phyloP scores from a whole-genome alignment of 2,329 filamentous ascomycete genomes.

The Penicillium paneum region DNA sequence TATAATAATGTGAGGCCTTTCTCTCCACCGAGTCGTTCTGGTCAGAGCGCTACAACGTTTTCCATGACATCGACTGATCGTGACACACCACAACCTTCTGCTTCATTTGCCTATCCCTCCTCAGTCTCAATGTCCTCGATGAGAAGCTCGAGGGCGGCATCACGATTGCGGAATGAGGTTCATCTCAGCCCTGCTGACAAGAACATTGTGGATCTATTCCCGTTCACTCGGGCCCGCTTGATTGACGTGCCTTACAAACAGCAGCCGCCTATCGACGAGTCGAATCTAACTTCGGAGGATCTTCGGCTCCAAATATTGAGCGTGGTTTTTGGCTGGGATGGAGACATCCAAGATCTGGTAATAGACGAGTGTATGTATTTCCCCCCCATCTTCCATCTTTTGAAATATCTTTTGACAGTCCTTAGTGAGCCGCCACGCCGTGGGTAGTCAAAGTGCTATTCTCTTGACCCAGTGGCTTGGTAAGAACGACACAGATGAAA shows the following conservation, averaged over 20 bases:
- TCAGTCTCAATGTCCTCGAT: conserved; percentile 49
- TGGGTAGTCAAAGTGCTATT: conserved; percentile 73
- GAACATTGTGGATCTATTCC: conserved; percentile 75
- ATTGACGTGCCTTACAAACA: conserved; percentile 79
- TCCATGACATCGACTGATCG: conserved; percentile 39
- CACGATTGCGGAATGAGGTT: conserved; percentile 75
- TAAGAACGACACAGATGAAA: conserved; percentile 75
- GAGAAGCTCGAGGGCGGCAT: conserved; percentile 50
- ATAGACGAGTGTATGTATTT: conserved; percentile 66
- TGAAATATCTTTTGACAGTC: conserved; percentile 14
- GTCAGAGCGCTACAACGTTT: conserved; percentile 46
- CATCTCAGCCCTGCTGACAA: conserved; percentile 72
- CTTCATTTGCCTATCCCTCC: conserved; percentile 45
- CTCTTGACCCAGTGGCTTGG: conserved; percentile 91
- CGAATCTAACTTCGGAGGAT: conserved; percentile 67
- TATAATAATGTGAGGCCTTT: conserved; percentile 38
- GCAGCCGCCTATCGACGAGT: conserved; percentile 57
- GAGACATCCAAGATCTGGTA: conserved; percentile 75
- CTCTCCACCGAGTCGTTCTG: conserved; percentile 43
- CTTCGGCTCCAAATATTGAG: conserved; percentile 86
- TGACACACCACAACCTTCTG: conserved; percentile 38
- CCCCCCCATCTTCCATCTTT: not conserved
- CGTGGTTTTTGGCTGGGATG: conserved; percentile 92
- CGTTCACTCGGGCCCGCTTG: conserved; percentile 75
- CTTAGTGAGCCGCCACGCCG: conserved; percentile 64